Evolutionary conservation across 192 early-diverging fungal genomes (phyloP), one percentile per base, ranked within the genome.

Genomic region (Chytriomyces hyalinus): DNA sequence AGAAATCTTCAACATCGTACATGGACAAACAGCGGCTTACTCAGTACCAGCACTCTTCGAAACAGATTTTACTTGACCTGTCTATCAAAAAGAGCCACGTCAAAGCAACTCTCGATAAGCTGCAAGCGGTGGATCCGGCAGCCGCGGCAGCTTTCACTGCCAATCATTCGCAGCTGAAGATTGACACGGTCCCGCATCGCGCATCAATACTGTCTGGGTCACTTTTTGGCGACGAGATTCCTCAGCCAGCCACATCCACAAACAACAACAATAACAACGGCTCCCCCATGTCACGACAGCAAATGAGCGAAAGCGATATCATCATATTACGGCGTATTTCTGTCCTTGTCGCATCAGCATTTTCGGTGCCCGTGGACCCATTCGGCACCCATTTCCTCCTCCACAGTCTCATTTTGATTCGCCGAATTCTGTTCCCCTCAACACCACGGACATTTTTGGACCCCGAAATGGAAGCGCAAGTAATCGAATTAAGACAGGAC

Each of bases 341-440:
- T 10, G 47, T 68, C 47, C 67, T 68, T 15, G 67, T 68, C 17
- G 67, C 67, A 11, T 47, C 43, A 9, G 67, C 67, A 11, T 68
- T 68, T 8, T 17, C 43, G 15, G 67, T 44, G 67, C 43, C 67
- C 17, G 67, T 68, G 13, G 67, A 68, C 44, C 67, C 67, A 9
- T 68, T 68, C 47, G 67, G 67, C 43, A 68, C 67, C 1, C 67
- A 68, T 24, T 68, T 68, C 47, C 48, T 68, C 13, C 47, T 68
- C 24, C 67, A 68, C 47, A 46, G 36, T 46, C 67, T 68, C 44
- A 68, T 68, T 17, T 24, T 68, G 4, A 36, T 68, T 48, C 67
- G 67, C 15, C 67, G 67, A 11, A 17, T 48, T 24, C 47, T 68
- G 15, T 68, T 68, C 48, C 67, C 67, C 44, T 57, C 53, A n/a